These are phyloP conservation scores for Suillus tomentosus DNA, from an alignment of 768 basidiomycete genomes.

Conservation along the genomic window DNA sequence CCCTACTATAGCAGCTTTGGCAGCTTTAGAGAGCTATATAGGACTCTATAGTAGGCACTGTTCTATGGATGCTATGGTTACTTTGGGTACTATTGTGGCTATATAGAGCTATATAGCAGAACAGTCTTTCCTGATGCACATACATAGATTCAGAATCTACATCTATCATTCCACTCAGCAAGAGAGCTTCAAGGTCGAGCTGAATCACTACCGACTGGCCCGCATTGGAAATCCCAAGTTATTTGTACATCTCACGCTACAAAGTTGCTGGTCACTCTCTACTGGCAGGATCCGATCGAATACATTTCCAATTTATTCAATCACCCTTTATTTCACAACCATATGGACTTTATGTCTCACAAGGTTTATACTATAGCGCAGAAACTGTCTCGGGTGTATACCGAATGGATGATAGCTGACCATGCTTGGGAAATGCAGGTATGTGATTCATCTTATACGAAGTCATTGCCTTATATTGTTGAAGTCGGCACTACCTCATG, in stretches of 20 bases:
- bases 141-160: background rate
- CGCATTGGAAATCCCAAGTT: conserved; percentile 23
- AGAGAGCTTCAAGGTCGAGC: conserved; percentile 22
- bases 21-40: too few relatives aligned
- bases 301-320: conserved; percentile 23
- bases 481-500: conserved; percentile 20
- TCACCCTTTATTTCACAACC: conserved; percentile 22
- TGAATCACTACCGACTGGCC: conserved; percentile 25
- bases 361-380: conserved; percentile 13
- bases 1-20: too few relatives aligned
- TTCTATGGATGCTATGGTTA: too few relatives aligned
- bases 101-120: too few relatives aligned
- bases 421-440: conserved; percentile 31
- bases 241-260: conserved; percentile 16
- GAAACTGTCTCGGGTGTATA: conserved; percentile 16
- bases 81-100: too few relatives aligned
- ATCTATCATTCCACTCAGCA: conserved; percentile 26
- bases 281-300: conserved; percentile 29
- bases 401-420: conserved; percentile 27
- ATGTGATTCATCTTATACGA: background rate
- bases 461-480: background rate
- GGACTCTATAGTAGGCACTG: too few relatives aligned
- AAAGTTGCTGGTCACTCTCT: conserved; percentile 25
- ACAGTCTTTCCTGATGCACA: too few relatives aligned
- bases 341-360: conserved; percentile 21